Percentiles rank a stretch among this genome's conserved stretches.
phyloP scores from a whole-genome alignment of 306 rosid genomes.

The Macrotyloma uniflorum region DNA sequence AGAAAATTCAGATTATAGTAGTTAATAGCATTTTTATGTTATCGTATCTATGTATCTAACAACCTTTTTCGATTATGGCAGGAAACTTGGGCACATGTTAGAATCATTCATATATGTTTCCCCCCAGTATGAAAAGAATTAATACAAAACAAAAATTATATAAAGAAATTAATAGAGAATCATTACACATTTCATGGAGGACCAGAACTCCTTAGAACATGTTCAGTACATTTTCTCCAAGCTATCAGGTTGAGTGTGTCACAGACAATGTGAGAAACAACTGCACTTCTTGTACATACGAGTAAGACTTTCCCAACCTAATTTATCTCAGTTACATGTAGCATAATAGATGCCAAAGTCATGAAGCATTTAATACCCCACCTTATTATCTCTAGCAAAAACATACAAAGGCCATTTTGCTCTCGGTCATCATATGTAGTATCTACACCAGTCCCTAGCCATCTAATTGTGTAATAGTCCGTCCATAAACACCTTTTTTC shows the following conservation, averaged over 20 bases:
- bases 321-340: neutral
- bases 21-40: neutral
- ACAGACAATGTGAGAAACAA: neutral
- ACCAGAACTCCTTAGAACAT: neutral
- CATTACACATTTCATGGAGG: neutral
- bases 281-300: neutral
- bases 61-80: conserved; percentile 26
- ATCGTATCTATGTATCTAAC: conserved; percentile 30
- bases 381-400: neutral
- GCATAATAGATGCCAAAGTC: neutral
- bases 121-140: neutral
- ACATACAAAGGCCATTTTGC: conserved; percentile 23
- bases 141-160: neutral
- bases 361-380: neutral
- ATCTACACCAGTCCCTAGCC: conserved; percentile 17
- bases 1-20: neutral
- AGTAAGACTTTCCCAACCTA: conserved; percentile 29
- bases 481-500: neutral
- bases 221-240: neutral
- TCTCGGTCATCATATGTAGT: neutral
- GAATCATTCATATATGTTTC: neutral
- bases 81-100: conserved; percentile 24
- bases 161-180: neutral
- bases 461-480: neutral
- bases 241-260: neutral